These are phyloP conservation scores for Wallacemonas sp. DNA, from an alignment of 208 protist genomes.

Conservation along the genomic window DNA sequence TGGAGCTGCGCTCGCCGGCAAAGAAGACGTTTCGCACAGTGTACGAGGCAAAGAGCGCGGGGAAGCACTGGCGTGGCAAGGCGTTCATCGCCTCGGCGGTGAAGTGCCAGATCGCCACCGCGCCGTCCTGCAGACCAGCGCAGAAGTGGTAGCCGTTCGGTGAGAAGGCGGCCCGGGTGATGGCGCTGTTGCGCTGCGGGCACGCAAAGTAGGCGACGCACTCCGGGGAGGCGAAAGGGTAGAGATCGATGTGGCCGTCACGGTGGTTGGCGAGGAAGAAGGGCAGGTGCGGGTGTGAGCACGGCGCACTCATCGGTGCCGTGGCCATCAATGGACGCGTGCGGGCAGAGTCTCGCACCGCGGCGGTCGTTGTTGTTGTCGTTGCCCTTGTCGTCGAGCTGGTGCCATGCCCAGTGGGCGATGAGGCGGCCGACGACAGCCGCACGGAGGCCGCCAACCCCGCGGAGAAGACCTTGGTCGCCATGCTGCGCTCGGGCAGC, in stretches of 20 bases:
- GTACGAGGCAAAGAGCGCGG: conserved; percentile 41
- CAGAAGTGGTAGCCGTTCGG: conserved; percentile 72
- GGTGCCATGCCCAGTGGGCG: too few species aligned
- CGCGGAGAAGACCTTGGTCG: conserved; percentile 52
- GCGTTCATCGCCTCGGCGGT: conserved; percentile 26
- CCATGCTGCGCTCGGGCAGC: conserved; percentile 61
- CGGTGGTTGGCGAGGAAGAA: conserved; percentile 68
- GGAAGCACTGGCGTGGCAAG: conserved; percentile 41
- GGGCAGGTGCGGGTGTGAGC: conserved; percentile 78
- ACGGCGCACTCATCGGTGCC: conserved; percentile 30
- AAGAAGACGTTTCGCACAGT: conserved; percentile 57
- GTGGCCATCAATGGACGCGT: conserved; percentile 35
- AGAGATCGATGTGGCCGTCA: conserved; percentile 78
- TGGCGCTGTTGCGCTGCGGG: conserved; percentile 22
- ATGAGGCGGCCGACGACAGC: conserved; percentile 15
- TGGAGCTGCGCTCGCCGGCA: conserved; percentile 64
- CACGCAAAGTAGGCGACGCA: conserved; percentile 70
- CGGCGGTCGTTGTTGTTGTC: not conserved
- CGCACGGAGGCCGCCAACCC: conserved; percentile 23
- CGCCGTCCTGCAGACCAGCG: conserved; percentile 70
- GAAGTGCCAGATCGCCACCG: conserved; percentile 73
- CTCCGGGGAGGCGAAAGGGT: conserved; percentile 70
- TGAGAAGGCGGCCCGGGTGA: conserved; percentile 61
- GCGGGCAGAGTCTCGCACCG: conserved; percentile 23
- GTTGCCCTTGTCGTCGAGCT: too few species aligned